Evolutionary conservation across 2,329 filamentous ascomycete species (phyloP), one percentile per base, ranked within the genome.

Genomic region (Fusarium sp.): DNA sequence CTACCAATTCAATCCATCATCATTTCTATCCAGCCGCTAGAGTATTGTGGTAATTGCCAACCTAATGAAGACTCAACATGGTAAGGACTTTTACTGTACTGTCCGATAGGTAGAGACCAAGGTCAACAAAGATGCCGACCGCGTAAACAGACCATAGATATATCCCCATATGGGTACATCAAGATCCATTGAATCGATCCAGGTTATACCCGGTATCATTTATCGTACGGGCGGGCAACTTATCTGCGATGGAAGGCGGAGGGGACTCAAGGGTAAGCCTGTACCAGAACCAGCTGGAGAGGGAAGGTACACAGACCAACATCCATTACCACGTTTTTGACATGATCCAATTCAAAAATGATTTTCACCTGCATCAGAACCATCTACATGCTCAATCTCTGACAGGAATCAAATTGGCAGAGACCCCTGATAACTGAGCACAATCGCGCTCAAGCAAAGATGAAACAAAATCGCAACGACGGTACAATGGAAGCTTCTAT

Each of bases 401-500:
- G 9, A 52, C 49, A 52, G 34, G 14, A 51, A 18, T 51, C 30
- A 51, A 18, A 24, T 51, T 51, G 30, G n/a, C 13, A 20, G 18
- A 37, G 22, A 32, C 49, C 49, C 49, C 32, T 52, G 49, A 41
- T 41, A 42, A 20, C 44, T 51, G 34, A 40, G 40, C 48, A 22
- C 30, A 63, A 44, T 34, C 40, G 10, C 14, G 29, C 57, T 61
- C 18, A 34, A 41, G 32, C 52, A 57, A 45, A 41, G 11, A 47
- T 45, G 45, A 59, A 58, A 44, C 41, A 42, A 52, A 44, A 59
- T 59, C 41, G 22, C 53, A 29, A 59, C 46, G 11, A 53, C 27
- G 44, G 42, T 42, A 40, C 51, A 57, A 72, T 71, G 46, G 69
- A 71, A 71, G 61, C 52, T 71, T 71, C 69, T 47, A 71, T 71